Evolutionary conservation across 2,329 filamentous ascomycete genomes (phyloP).

Genomic region (Rugonectria rugulosa): DNA sequence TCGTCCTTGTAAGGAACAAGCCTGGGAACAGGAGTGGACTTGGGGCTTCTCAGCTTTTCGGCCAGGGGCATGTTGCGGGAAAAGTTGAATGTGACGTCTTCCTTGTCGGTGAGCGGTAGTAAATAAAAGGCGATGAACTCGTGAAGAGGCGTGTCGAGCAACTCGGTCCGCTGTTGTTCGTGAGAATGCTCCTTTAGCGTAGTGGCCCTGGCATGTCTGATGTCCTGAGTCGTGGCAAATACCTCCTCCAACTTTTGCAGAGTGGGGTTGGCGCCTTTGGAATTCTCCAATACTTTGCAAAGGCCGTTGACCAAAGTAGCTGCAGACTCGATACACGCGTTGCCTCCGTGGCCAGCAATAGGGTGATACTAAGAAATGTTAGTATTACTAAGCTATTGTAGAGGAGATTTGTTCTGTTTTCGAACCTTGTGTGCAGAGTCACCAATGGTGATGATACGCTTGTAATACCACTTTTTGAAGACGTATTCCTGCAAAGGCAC

Average conservation of each 20-base stretch:
- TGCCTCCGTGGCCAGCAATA: slow-evolving; percentile 16
- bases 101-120: slow-evolving; percentile 8
- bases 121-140: slow-evolving; percentile 6
- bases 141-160: slow-evolving; percentile 11
- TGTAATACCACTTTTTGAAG: slow-evolving; percentile 48
- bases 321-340: slow-evolving; percentile 12
- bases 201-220: slow-evolving; percentile 7
- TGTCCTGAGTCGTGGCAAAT: slow-evolving; percentile 11
- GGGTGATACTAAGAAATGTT: slow-evolving; percentile 4
- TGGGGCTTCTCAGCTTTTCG: slow-evolving; percentile 12
- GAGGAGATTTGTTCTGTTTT: not conserved
- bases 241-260: not conserved
- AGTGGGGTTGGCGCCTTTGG: not conserved
- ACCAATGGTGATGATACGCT: slow-evolving; percentile 49
- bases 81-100: slow-evolving; percentile 17
- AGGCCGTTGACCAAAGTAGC: slow-evolving; percentile 9
- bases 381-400: not conserved
- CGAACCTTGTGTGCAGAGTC: slow-evolving; percentile 50
- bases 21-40: slow-evolving; percentile 2
- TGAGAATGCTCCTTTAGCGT: slow-evolving; percentile 11
- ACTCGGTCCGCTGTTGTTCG: slow-evolving; percentile 11
- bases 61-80: slow-evolving; percentile 19
- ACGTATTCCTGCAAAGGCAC: slow-evolving; percentile 47
- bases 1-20: slow-evolving; percentile 21
- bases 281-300: not conserved